phyloP scores from a whole-genome alignment of 208 protist genomes.

The Strigomonas galati region DNA sequence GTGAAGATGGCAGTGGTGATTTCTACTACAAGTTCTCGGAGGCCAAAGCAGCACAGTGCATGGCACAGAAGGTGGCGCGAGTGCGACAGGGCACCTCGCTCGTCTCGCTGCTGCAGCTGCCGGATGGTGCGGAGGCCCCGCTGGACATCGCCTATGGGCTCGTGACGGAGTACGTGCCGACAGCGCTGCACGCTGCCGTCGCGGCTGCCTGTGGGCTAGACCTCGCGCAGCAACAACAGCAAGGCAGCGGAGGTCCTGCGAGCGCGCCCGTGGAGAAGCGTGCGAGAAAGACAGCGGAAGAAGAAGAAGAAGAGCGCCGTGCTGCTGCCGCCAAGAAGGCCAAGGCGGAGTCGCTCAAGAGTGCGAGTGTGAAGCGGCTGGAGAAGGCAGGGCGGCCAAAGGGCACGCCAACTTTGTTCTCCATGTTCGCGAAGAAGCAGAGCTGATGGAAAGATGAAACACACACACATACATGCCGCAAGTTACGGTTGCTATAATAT shows the following conservation, averaged over 20 bases:
- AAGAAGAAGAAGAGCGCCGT: not conserved
- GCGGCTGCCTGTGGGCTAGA: slow-evolving; percentile 31
- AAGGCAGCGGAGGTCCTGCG: too few relatives aligned
- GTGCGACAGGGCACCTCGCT: too few relatives aligned
- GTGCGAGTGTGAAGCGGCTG: slow-evolving; percentile 46
- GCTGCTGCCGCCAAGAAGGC: not conserved
- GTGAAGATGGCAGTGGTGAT: slow-evolving; percentile 10
- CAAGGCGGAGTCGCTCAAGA: slow-evolving; percentile 18
- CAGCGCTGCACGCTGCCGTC: slow-evolving; percentile 27
- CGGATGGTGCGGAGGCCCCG: slow-evolving; percentile 25
- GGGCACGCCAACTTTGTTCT: slow-evolving; percentile 52
- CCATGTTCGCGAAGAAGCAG: slow-evolving; percentile 54
- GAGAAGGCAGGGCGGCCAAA: slow-evolving; percentile 55
- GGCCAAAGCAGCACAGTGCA: slow-evolving; percentile 39
- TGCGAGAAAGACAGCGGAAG: not conserved
- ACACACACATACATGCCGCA: slow-evolving; percentile 11
- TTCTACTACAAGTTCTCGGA: slow-evolving; percentile 53
- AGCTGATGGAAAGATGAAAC: not conserved
- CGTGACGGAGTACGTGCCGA: slow-evolving; percentile 66
- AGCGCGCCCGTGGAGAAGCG: too few relatives aligned
- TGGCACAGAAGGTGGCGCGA: too few relatives aligned
- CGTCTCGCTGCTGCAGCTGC: slow-evolving; percentile 41
- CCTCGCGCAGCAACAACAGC: not conserved
- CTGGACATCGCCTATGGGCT: slow-evolving; percentile 38
- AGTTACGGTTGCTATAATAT: slow-evolving; percentile 7